Conservation (phyloP, 176 grass and related monocot genomes). For the Phragmites australis region DNA sequence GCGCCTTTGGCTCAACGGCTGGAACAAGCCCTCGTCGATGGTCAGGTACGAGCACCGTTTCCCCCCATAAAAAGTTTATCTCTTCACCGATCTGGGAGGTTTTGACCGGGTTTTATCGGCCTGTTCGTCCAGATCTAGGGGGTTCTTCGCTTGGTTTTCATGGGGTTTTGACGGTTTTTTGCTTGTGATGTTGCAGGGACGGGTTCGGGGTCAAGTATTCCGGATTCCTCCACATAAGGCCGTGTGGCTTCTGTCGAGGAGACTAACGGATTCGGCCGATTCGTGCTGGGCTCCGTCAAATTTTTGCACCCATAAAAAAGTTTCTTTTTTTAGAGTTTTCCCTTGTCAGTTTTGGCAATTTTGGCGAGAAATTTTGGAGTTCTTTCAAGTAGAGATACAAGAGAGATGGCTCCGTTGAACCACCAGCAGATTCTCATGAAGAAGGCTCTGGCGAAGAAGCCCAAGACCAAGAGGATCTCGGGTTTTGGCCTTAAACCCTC, state of each 20-base stretch:
- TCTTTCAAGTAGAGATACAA: not conserved
- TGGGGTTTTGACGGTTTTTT: constrained; percentile 33
- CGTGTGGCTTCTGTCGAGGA: constrained; percentile 57
- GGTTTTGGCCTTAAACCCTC: constrained; percentile 50
- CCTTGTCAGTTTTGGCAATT: constrained; percentile 58
- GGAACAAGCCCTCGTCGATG: constrained; percentile 81
- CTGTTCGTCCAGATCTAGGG: constrained; percentile 32
- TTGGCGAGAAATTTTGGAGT: constrained; percentile 42
- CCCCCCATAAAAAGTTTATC: not conserved
- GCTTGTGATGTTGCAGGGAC: constrained; percentile 49
- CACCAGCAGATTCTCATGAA: constrained; percentile 31
- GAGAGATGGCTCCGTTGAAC: constrained; percentile 46
- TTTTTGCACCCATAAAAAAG: constrained; percentile 49
- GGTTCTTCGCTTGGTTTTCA: constrained; percentile 21
- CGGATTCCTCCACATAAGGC: constrained; percentile 91
- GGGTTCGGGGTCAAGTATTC: constrained; percentile 92
- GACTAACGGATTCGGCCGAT: constrained; percentile 52
- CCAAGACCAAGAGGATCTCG: constrained; percentile 44
- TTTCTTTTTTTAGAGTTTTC: constrained; percentile 37
- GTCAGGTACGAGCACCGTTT: constrained; percentile 40
- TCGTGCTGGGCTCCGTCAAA: constrained; percentile 27
- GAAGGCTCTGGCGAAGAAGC: constrained; percentile 40
- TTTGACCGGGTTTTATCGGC: constrained; percentile 31
- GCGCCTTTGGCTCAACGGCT: constrained; percentile 52
- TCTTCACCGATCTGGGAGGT: constrained; percentile 32